A percentile compares a stretch with the other conserved stretches of the same genome.
Conservation (phyloP, 1,284 basidiomycete genomes). For the Naganishia albida region DNA sequence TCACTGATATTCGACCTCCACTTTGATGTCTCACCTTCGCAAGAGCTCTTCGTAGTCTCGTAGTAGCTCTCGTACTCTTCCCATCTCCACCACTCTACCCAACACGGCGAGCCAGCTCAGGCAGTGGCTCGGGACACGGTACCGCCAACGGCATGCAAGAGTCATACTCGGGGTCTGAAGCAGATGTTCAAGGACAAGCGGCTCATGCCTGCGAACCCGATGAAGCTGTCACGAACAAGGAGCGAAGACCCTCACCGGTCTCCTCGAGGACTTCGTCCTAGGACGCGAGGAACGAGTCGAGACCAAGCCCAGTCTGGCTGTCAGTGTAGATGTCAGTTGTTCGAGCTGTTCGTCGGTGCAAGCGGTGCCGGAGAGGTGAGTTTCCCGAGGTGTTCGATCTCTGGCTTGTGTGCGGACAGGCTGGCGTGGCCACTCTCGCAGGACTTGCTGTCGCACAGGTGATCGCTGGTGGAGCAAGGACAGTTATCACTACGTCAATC, state of each 20-base stretch:
- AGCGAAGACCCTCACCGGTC: constrained; percentile 51
- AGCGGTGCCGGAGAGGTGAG: constrained; percentile 46
- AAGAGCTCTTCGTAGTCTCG: no score
- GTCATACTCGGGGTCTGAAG: no score
- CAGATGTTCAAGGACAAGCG: background rate
- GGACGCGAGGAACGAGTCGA: constrained; percentile 46
- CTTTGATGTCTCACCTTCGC: no score
- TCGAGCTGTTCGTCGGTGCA: constrained; percentile 51
- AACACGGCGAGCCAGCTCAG: no score
- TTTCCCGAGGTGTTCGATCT: background rate
- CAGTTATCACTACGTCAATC: no score
- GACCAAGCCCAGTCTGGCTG: constrained; percentile 50
- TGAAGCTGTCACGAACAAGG: no score
- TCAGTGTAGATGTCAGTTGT: constrained; percentile 54
- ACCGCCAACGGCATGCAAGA: no score
- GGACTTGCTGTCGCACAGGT: constrained; percentile 51
- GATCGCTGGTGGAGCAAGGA: constrained; percentile 49
- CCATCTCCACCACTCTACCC: no score
- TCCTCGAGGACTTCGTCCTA: constrained; percentile 46
- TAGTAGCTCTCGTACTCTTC: no score
- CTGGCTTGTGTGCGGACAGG: no score
- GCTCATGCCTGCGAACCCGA: background rate
- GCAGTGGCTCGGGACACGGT: no score
- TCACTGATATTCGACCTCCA: no score
- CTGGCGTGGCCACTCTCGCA: constrained; percentile 30